Conservation (phyloP, 768 basidiomycete species). For the Lyophyllum atratum region DNA sequence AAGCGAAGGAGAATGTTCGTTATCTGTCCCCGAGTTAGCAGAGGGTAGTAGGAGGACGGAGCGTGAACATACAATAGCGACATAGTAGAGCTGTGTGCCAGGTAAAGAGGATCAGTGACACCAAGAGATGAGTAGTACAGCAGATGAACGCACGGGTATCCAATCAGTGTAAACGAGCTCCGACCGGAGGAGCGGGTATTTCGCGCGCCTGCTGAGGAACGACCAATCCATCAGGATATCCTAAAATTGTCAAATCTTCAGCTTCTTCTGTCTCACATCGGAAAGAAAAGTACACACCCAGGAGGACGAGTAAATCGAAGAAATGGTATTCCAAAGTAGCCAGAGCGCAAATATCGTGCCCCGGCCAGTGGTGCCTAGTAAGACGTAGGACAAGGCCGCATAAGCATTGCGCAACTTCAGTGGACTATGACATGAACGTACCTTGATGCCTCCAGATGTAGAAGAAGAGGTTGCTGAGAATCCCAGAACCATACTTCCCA, state of each 20-base stretch:
- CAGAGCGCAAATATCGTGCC: slow-evolving; percentile 65
- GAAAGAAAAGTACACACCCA: slow-evolving; percentile 64
- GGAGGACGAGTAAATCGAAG: slow-evolving; percentile 67
- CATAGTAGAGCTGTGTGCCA: slow-evolving; percentile 63
- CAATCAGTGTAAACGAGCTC: slow-evolving; percentile 75
- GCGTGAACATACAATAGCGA: slow-evolving; percentile 67
- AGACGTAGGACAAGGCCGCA: background rate
- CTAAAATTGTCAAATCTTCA: slow-evolving; percentile 34
- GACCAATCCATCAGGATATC: slow-evolving; percentile 95
- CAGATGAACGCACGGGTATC: slow-evolving; percentile 48
- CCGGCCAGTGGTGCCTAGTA: slow-evolving; percentile 21
- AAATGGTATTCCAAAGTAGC: slow-evolving; percentile 62
- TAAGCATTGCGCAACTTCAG: background rate
- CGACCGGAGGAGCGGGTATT: slow-evolving; percentile 63
- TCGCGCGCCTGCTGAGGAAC: slow-evolving; percentile 58
- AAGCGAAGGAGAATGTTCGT: slow-evolving; percentile 78
- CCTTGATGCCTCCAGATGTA: slow-evolving; percentile 78
- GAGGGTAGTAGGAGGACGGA: background rate
- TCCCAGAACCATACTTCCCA: slow-evolving; percentile 78
- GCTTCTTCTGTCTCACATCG: background rate
- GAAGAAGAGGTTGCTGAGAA: slow-evolving; percentile 68
- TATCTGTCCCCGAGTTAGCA: slow-evolving; percentile 42
- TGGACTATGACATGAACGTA: slow-evolving; percentile 21
- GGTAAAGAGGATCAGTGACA: background rate
- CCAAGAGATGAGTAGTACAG: background rate